phyloP scores from a whole-genome alignment of 2,329 filamentous ascomycete species.

The Sphaceloma murrayae region DNA sequence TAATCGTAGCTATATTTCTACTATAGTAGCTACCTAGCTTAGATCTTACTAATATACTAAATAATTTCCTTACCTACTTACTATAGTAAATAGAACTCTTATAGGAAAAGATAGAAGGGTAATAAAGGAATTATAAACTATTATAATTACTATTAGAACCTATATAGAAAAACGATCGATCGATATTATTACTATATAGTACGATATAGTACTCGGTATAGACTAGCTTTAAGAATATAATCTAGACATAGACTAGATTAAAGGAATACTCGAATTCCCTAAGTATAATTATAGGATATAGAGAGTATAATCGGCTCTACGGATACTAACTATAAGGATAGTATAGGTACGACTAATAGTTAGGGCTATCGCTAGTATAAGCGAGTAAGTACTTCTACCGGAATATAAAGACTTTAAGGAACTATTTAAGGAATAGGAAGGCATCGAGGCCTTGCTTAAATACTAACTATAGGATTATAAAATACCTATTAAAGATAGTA shows the following conservation, averaged over 20 bases:
- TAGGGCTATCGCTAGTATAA: not conserved
- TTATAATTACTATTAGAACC: not conserved
- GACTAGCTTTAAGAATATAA: slow-evolving; percentile 2
- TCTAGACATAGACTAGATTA: not conserved
- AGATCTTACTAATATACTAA: not conserved
- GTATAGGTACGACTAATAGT: not conserved
- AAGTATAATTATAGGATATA: slow-evolving; percentile 1
- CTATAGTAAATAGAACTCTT: not conserved
- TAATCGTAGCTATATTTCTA: not conserved
- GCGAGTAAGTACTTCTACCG: not conserved
- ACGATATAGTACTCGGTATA: not conserved
- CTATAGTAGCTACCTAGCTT: not conserved
- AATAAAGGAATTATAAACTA: not conserved
- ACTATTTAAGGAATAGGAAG: not conserved
- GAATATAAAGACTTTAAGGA: slow-evolving; percentile 4
- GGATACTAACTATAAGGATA: not conserved
- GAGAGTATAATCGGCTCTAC: not conserved
- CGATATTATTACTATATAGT: not conserved
- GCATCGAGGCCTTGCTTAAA: not conserved
- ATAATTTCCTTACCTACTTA: not conserved
- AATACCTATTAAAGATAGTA: not conserved
- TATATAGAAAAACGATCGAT: not conserved
- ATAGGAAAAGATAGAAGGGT: slow-evolving; percentile 5
- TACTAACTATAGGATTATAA: not conserved
- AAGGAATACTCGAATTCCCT: not conserved